A percentile compares a stretch with the other conserved stretches of the same genome.
These are phyloP conservation scores for Strobilomyces confusus DNA, from an alignment of 768 basidiomycete genomes.

Conservation along the genomic window DNA sequence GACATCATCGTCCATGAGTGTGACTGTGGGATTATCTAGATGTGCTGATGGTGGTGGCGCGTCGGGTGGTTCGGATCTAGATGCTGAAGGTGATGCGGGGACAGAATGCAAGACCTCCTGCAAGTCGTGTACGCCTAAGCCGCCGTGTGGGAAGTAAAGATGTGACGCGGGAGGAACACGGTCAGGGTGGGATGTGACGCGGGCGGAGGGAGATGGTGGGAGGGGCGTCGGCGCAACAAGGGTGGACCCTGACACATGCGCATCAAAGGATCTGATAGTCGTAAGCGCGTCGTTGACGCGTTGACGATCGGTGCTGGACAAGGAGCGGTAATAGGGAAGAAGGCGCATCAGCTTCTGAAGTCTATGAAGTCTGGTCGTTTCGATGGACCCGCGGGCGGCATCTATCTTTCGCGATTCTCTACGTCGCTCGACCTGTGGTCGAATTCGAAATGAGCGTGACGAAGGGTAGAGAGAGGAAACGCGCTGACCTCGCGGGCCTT, in stretches of 20 bases:
- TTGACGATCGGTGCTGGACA: conserved; percentile 29
- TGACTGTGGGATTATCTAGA: conserved; percentile 1
- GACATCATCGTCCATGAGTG: conserved; percentile 3
- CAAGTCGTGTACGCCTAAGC: conserved; percentile 10
- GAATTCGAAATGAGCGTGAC: conserved; percentile 1
- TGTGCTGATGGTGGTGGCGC: conserved; percentile 8
- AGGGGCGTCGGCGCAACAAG: conserved; percentile 6
- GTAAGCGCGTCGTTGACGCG: conserved; percentile 27
- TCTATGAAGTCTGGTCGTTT: conserved; percentile 53
- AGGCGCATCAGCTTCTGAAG: conserved; percentile 42
- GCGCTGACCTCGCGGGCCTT: conserved; percentile 65
- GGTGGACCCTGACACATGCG: conserved; percentile 19
- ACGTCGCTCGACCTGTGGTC: conserved; percentile 50
- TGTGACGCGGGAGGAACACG: not conserved
- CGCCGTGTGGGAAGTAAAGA: conserved; percentile 10
- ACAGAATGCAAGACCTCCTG: conserved; percentile 9
- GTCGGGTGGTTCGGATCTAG: conserved; percentile 18
- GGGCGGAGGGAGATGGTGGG: conserved; percentile 1
- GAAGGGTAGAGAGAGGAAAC: not conserved
- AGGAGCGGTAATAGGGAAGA: conserved; percentile 35
- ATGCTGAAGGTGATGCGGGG: not conserved
- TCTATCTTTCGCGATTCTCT: conserved; percentile 46
- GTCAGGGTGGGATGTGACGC: conserved; percentile 8
- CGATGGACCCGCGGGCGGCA: conserved; percentile 51
- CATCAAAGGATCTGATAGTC: conserved; percentile 6